A percentile compares a stretch with the other conserved stretches of the same genome.
phyloP scores from a whole-genome alignment of 2,329 filamentous ascomycete species.

The Fusarium sp. region DNA sequence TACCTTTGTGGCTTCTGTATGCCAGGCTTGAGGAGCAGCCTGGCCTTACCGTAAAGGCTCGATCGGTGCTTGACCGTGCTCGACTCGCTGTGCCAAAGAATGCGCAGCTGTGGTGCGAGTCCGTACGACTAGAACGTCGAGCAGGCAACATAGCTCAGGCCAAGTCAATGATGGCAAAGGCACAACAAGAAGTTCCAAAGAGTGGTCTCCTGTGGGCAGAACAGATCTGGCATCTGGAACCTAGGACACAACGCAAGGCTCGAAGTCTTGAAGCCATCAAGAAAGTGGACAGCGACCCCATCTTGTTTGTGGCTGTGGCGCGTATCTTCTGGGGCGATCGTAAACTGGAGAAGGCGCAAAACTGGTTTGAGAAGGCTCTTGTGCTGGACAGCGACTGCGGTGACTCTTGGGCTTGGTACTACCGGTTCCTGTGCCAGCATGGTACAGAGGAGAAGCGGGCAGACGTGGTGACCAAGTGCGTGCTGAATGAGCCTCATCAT shows the following conservation, averaged over 20 bases:
- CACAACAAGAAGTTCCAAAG: slow-evolving; percentile 89
- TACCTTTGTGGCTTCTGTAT: slow-evolving; percentile 90
- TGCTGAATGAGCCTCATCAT: slow-evolving; percentile 87
- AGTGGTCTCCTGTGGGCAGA: slow-evolving; percentile 93
- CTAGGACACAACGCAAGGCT: slow-evolving; percentile 91
- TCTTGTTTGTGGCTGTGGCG: slow-evolving; percentile 90
- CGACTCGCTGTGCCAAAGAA: slow-evolving; percentile 88
- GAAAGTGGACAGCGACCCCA: slow-evolving; percentile 92
- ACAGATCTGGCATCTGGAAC: slow-evolving; percentile 94
- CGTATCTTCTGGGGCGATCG: slow-evolving; percentile 97
- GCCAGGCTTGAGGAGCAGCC: slow-evolving; percentile 87
- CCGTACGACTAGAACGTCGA: slow-evolving; percentile 91
- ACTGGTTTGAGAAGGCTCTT: slow-evolving; percentile 97
- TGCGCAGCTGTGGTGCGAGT: slow-evolving; percentile 89
- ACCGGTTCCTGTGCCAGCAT: slow-evolving; percentile 91
- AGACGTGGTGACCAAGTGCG: slow-evolving; percentile 85
- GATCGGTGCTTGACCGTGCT: slow-evolving; percentile 92
- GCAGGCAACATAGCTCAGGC: slow-evolving; percentile 87
- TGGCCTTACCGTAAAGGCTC: slow-evolving; percentile 88
- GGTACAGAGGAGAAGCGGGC: slow-evolving; percentile 92
- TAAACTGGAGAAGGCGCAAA: slow-evolving; percentile 91
- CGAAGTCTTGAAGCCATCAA: slow-evolving; percentile 94
- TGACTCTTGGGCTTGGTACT: slow-evolving; percentile 98
- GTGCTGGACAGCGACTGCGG: slow-evolving; percentile 87
- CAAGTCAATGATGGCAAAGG: slow-evolving; percentile 91